Evolutionary conservation across 1,284 basidiomycete species (phyloP).

Genomic region (Afroboletus lepidellus): DNA sequence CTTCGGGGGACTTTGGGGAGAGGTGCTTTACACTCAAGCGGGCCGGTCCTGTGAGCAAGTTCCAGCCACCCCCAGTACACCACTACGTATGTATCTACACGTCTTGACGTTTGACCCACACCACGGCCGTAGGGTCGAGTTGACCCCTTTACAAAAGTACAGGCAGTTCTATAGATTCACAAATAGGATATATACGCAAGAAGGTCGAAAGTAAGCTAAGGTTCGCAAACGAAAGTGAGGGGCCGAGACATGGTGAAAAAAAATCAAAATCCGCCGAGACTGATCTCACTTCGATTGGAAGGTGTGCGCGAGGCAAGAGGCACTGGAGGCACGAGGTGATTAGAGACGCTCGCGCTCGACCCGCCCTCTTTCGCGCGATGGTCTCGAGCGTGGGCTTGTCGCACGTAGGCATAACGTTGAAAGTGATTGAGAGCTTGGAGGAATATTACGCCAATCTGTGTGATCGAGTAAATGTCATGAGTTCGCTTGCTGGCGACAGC

Average conservation of each 20-base stretch:
- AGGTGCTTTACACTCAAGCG: slow-evolving; percentile 12
- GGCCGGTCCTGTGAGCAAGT: not conserved
- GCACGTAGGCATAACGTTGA: slow-evolving; percentile 83
- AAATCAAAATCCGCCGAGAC: slow-evolving; percentile 38
- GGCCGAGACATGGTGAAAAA: not conserved
- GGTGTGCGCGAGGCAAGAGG: slow-evolving; percentile 40
- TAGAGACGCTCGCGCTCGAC: not conserved
- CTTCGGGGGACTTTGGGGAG: slow-evolving; percentile 4
- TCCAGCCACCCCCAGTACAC: not conserved
- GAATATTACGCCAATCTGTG: slow-evolving; percentile 86
- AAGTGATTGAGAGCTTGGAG: slow-evolving; percentile 87
- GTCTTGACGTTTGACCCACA: not conserved
- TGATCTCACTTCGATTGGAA: slow-evolving; percentile 50
- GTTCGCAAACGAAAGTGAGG: not conserved
- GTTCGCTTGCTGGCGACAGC: not conserved
- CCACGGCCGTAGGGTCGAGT: not conserved
- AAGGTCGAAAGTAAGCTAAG: slow-evolving; percentile 32
- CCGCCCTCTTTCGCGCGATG: slow-evolving; percentile 40
- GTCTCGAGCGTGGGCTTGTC: slow-evolving; percentile 66
- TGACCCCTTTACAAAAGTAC: not conserved
- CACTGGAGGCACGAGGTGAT: slow-evolving; percentile 37
- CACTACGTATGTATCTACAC: not conserved
- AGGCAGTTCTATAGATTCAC: slow-evolving; percentile 4
- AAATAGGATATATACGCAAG: slow-evolving; percentile 25
- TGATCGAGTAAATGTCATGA: slow-evolving; percentile 3